A percentile compares a stretch with the other conserved stretches of the same genome.
These are phyloP conservation scores for Microcos paniculata DNA, from an alignment of 345 rosid species.

Conservation along the genomic window DNA sequence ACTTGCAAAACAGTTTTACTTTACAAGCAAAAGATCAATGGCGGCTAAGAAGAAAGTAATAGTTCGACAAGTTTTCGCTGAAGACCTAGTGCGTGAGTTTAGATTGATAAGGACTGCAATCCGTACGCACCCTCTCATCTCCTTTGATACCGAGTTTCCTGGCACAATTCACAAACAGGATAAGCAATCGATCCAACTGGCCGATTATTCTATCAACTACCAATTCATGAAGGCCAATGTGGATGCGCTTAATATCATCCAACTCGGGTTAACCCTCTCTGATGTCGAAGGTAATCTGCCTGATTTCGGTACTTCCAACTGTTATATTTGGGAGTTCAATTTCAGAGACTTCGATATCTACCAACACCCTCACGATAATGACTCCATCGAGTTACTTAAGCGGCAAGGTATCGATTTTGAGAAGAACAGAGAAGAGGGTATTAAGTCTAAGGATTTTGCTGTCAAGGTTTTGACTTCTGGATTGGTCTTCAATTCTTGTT, in stretches of 20 bases:
- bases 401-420: slow-evolving; percentile 8
- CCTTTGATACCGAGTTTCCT: neutral
- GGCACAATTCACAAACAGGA: neutral
- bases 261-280: slow-evolving; percentile 5
- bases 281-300: neutral
- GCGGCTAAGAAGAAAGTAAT: neutral
- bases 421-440: neutral
- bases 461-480: neutral
- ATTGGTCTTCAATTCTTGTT: neutral
- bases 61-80: neutral
- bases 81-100: neutral
- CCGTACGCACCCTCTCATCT: neutral
- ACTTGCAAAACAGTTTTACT: too few species aligned
- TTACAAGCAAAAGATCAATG: neutral
- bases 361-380: neutral
- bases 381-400: neutral
- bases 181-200: neutral
- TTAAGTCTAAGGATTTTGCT: neutral
- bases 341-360: slow-evolving; percentile 8
- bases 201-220: neutral
- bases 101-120: neutral
- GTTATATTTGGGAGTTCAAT: slow-evolving; percentile 2
- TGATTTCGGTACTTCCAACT: neutral
- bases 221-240: neutral
- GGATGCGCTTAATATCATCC: neutral